Percentiles rank a stretch among this genome's conserved stretches.
Evolutionary conservation across 73 alveolate genomes (phyloP).

Genomic region (Symbiodinium natans): DNA sequence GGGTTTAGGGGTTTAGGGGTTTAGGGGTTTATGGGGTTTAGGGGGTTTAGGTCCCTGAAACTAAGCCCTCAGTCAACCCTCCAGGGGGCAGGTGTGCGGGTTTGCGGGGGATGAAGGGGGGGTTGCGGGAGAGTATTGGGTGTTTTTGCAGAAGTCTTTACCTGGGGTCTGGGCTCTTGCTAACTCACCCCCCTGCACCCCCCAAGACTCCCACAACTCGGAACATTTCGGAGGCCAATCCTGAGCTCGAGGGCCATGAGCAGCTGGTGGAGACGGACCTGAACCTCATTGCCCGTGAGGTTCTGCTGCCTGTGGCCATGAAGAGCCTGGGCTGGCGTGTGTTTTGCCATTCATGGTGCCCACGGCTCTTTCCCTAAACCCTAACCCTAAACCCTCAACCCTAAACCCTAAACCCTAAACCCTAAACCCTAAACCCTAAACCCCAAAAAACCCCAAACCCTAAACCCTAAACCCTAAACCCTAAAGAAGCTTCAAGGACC

Average conservation of each 20-base stretch:
- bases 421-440: background rate
- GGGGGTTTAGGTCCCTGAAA: background rate
- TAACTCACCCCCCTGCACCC: too few species aligned
- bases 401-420: too few species aligned
- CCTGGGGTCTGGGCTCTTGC: too few species aligned
- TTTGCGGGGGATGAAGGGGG: too few species aligned
- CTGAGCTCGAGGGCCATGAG: background rate
- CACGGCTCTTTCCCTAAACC: too few species aligned
- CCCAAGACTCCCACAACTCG: background rate
- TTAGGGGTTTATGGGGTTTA: too few species aligned
- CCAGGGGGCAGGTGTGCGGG: too few species aligned
- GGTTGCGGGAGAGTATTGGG: too few species aligned
- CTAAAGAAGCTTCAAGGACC: background rate
- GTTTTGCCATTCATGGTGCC: too few species aligned
- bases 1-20: background rate
- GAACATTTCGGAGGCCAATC: background rate
- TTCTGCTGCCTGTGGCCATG: conserved; percentile 10
- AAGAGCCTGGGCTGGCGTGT: background rate
- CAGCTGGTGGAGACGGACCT: background rate
- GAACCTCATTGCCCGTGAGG: background rate
- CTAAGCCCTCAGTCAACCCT: background rate
- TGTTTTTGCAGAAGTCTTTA: too few species aligned
- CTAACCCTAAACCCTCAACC: too few species aligned
- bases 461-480: background rate
- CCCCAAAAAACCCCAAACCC: background rate